phyloP scores from a whole-genome alignment of 257 asterid genomes.

The Nicotiana tabacum region DNA sequence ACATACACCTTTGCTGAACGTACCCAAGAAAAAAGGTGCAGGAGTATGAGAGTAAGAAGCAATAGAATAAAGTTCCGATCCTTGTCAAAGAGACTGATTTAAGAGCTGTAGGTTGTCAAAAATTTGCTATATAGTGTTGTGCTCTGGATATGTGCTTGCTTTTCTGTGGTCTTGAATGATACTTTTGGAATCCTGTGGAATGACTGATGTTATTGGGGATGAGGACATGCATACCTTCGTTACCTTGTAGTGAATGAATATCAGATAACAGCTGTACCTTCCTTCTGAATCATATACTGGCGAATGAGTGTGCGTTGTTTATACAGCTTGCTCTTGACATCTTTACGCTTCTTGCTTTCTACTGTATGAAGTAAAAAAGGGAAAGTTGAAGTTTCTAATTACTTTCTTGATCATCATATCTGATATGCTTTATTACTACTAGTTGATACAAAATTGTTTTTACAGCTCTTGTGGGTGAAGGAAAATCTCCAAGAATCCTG shows the following conservation, averaged over 20 bases:
- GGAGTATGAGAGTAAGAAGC: not conserved
- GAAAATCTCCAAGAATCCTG: conserved; percentile 88
- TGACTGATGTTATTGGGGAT: not conserved
- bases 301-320: not conserved
- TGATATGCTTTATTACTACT: conserved; percentile 11
- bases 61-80: not conserved
- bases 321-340: not conserved
- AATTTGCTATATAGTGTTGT: not conserved
- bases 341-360: conserved; percentile 5
- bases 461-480: conserved; percentile 96
- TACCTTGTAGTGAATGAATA: not conserved
- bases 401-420: conserved; percentile 1
- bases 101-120: not conserved
- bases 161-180: not conserved
- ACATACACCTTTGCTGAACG: not conserved
- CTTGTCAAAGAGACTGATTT: not conserved
- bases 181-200: not conserved
- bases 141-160: not conserved
- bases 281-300: not conserved
- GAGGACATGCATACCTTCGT: not conserved
- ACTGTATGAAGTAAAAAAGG: not conserved
- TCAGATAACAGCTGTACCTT: not conserved
- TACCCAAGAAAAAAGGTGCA: not conserved
- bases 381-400: not conserved
- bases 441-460: conserved; percentile 23